Base-by-base conservation (phyloP, 129 eudicot species). In the Flaveria sonorensis region DNA sequence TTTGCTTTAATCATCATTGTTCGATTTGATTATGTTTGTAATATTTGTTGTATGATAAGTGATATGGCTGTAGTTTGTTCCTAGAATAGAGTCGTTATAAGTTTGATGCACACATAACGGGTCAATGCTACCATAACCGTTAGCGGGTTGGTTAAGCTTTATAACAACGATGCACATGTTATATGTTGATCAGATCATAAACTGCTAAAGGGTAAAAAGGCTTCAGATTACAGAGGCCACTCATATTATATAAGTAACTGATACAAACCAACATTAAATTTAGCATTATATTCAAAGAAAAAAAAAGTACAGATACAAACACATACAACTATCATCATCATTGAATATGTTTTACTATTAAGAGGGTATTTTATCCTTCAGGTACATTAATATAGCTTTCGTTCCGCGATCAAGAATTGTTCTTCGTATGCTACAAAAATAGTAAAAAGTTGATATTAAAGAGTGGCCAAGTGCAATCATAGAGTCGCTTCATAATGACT, bases 371-470 rank as follows among this genome's bases (percentile, higher is more conserved):
- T 67, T 91, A 24, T 91, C 97, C 86, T 86, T 91, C 74, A 94
- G 82, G 80, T 94, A 94, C 3, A 59, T 81, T 71, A 94, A 68
- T 75, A 94, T 59, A 48, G 88, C 96, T 84, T 94, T 94, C 75
- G 94, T 89, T 68, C 99, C 99, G 19, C 93, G 86, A 73, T 94
- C 97, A 90, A 94, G 81, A 59, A 91, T 91, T 10, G 96, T 39
- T 89, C 97, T 94, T 72, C 99, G 87, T 55, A 94, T 94, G 88
- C 98, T 91, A 85, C 51, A 79, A 59, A 47, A 81, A 28, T 24
- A 60, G 43, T 23, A 55, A 47, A 56, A 4, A 43, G 2, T 13
- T 52, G 10, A 56, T 14, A 50, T 45, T 9, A 48, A 48, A 48
- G 18, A 48, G 14, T 48, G 18, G 53, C 18, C 53, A 48, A 14